Evolutionary conservation across 176 grass and related monocot genomes (phyloP).

Genomic region (Oropetium thomaeum): DNA sequence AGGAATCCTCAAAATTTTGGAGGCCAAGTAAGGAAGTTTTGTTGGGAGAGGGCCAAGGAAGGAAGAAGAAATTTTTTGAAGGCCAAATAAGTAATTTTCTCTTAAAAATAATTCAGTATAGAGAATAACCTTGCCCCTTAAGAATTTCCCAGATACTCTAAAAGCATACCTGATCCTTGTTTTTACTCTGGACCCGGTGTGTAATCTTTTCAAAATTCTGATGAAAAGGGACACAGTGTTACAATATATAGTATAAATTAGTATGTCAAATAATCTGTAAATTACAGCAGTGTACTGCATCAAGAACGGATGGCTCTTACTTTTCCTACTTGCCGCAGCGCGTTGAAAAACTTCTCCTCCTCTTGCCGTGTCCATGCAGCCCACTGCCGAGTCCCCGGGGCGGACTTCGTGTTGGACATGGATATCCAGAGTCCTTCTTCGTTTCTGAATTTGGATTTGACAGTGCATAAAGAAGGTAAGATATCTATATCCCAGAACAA

Average conservation of each 20-base stretch:
- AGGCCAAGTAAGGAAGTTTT: no score
- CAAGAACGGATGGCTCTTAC: slow-evolving; percentile 46
- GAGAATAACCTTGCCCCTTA: not conserved
- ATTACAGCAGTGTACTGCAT: slow-evolving; percentile 21
- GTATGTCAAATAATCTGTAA: not conserved
- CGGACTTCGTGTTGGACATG: not conserved
- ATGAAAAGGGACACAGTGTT: slow-evolving; percentile 25
- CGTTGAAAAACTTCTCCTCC: slow-evolving; percentile 98
- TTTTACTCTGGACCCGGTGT: slow-evolving; percentile 96
- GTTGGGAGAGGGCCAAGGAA: no score
- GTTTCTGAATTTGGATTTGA: not conserved
- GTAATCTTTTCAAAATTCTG: slow-evolving; percentile 99
- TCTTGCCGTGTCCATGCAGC: slow-evolving; percentile 96
- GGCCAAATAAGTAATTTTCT: no score
- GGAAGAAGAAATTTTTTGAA: no score
- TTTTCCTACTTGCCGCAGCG: slow-evolving; percentile 96
- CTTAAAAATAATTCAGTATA: not conserved
- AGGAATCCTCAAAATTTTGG: no score
- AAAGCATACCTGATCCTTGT: slow-evolving; percentile 82
- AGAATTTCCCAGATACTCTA: not conserved
- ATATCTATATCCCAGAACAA: not conserved
- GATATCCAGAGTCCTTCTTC: not conserved
- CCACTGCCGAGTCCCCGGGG: slow-evolving; percentile 62
- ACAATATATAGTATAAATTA: slow-evolving; percentile 34
- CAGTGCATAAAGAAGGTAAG: not conserved